A percentile compares a stretch with the other conserved stretches of the same genome.
These are phyloP conservation scores for Abortiporus biennis DNA, from an alignment of 1,284 basidiomycete genomes.

Conservation along the genomic window DNA sequence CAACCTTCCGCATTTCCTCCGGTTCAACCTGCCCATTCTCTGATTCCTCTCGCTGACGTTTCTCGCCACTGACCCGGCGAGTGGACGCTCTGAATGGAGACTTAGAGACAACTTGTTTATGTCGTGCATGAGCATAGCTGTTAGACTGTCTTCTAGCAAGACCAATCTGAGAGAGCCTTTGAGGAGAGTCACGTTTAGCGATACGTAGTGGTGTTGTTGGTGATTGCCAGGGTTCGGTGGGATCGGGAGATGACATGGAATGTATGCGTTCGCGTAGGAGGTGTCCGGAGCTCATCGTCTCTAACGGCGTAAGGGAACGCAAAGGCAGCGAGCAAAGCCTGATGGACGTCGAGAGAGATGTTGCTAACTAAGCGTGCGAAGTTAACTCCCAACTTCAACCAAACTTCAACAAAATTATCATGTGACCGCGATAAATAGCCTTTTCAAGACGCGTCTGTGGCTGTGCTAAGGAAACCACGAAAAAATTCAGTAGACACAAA, in stretches of 20 bases:
- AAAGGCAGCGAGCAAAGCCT: slow-evolving; percentile 8
- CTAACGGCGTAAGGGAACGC: slow-evolving; percentile 10
- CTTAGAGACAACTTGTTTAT: slow-evolving; percentile 81
- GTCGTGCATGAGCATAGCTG: slow-evolving; percentile 78
- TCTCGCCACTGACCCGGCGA: slow-evolving; percentile 66
- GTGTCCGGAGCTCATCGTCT: slow-evolving; percentile 23
- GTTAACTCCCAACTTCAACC: not conserved
- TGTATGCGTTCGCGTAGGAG: slow-evolving; percentile 55
- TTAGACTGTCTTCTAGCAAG: slow-evolving; percentile 72
- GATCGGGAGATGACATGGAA: slow-evolving; percentile 49
- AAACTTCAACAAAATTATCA: not conserved
- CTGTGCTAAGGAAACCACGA: no score
- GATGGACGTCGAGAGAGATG: slow-evolving; percentile 2
- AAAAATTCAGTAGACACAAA: no score
- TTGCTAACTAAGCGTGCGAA: not conserved
- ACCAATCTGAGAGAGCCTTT: slow-evolving; percentile 24
- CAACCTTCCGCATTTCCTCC: slow-evolving; percentile 65
- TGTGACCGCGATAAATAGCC: not conserved
- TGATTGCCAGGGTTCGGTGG: slow-evolving; percentile 32
- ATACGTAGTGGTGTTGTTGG: slow-evolving; percentile 57
- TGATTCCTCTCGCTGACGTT: slow-evolving; percentile 60
- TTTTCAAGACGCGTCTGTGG: not conserved
- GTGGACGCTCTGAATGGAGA: slow-evolving; percentile 77
- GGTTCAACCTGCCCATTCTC: slow-evolving; percentile 65
- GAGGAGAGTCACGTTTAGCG: slow-evolving; percentile 53